Conservation (phyloP, 2,329 filamentous ascomycete genomes). For the Arthrocladium fulminans region DNA sequence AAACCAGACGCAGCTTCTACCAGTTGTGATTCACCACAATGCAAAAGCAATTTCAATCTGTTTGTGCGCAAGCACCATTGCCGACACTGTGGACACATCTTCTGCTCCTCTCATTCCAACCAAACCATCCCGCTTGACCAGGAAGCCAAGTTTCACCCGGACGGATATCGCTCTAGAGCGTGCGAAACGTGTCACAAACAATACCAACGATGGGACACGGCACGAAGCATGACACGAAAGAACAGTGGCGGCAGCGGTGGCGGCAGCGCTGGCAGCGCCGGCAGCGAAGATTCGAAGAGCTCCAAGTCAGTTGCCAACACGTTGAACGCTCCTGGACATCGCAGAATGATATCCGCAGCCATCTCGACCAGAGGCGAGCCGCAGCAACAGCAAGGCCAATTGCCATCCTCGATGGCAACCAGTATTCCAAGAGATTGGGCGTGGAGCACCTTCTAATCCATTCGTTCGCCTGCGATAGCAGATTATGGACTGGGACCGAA, state of each 20-base stretch:
- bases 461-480: too few species aligned
- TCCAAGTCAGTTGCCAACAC: slow-evolving; percentile 16
- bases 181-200: slow-evolving; percentile 54
- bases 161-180: slow-evolving; percentile 46
- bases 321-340: slow-evolving; percentile 15
- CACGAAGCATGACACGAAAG: slow-evolving; percentile 40
- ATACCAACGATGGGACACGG: slow-evolving; percentile 49
- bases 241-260: slow-evolving; percentile 32
- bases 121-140: slow-evolving; percentile 54
- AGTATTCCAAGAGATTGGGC: slow-evolving; percentile 52
- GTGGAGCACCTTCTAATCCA: slow-evolving; percentile 51
- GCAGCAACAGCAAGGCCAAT: slow-evolving; percentile 23
- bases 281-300: slow-evolving; percentile 17
- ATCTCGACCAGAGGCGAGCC: slow-evolving; percentile 23
- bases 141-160: slow-evolving; percentile 54
- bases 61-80: slow-evolving; percentile 58
- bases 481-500: neutral
- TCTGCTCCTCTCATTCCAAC: slow-evolving; percentile 52
- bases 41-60: slow-evolving; percentile 50
- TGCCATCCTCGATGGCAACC: slow-evolving; percentile 39
- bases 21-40: slow-evolving; percentile 50
- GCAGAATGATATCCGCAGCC: slow-evolving; percentile 20
- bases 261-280: slow-evolving; percentile 13
- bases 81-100: slow-evolving; percentile 57
- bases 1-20: slow-evolving; percentile 53